Evolutionary conservation across 2,329 filamentous ascomycete genomes (phyloP).

Genomic region (Trichoderma semiorbis): DNA sequence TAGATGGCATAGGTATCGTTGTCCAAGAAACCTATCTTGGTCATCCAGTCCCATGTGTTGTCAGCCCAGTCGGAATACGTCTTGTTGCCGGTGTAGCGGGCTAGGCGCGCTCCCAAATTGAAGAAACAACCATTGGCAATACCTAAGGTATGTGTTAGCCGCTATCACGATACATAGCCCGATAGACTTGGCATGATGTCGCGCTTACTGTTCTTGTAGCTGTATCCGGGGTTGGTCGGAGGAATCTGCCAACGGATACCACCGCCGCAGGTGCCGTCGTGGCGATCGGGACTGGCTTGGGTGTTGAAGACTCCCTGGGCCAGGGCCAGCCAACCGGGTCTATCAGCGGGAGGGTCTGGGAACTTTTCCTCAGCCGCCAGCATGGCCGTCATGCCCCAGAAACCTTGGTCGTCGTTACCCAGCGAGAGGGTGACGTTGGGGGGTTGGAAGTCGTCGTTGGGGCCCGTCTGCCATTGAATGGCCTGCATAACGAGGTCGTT

Average conservation of each 20-base stretch:
- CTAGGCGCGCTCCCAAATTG: conserved; percentile 65
- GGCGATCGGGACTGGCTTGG: conserved; percentile 53
- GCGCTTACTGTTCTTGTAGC: conserved; percentile 62
- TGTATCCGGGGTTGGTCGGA: conserved; percentile 68
- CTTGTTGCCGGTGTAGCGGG: conserved; percentile 63
- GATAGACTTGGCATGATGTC: not conserved
- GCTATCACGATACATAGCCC: not conserved
- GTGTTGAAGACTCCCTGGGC: conserved; percentile 63
- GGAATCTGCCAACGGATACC: conserved; percentile 78
- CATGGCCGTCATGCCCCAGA: conserved; percentile 65
- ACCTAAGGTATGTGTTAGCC: not conserved
- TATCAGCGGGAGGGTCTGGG: conserved; percentile 47
- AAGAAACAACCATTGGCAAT: conserved; percentile 62
- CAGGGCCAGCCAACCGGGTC: conserved; percentile 54
- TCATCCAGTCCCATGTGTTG: conserved; percentile 61
- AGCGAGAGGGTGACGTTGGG: conserved; percentile 48
- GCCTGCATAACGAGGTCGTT: conserved; percentile 51
- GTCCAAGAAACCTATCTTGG: conserved; percentile 55
- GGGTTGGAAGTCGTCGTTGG: conserved; percentile 54
- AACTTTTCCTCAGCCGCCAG: conserved; percentile 56
- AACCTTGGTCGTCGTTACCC: conserved; percentile 64
- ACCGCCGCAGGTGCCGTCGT: conserved; percentile 51
- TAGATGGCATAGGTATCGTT: conserved; percentile 55
- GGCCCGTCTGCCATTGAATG: conserved; percentile 52
- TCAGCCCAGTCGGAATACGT: conserved; percentile 64